Percentiles rank a stretch among this genome's conserved stretches.
These are phyloP conservation scores for Daedaleopsis sinensis DNA, from an alignment of 768 basidiomycete species.

Conservation along the genomic window DNA sequence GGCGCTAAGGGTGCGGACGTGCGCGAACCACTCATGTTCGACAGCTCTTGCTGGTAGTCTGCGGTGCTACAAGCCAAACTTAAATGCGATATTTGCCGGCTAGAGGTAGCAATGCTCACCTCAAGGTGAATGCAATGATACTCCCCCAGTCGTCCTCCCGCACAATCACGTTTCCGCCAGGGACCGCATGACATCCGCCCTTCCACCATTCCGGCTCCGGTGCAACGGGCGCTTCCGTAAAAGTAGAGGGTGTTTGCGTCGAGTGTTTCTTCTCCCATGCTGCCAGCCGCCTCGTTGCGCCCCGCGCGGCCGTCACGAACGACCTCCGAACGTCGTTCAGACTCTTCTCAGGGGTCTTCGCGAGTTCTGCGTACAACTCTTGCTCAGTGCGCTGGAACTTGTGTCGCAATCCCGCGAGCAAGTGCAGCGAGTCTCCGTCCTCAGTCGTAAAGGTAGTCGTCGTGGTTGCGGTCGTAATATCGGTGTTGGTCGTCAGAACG, in stretches of 20 bases:
- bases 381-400: constrained; percentile 65
- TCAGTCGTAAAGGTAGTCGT: neutral
- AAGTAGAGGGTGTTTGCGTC: constrained; percentile 28
- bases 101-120: constrained; percentile 40
- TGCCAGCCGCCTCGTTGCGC: constrained; percentile 53
- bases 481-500: neutral
- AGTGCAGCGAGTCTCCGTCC: constrained; percentile 35
- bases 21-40: constrained; percentile 28
- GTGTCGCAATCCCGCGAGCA: constrained; percentile 53
- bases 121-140: constrained; percentile 76
- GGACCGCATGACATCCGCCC: constrained; percentile 60
- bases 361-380: constrained; percentile 56
- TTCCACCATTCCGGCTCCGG: constrained; percentile 69
- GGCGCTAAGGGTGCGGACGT: constrained; percentile 11
- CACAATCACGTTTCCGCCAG: constrained; percentile 68
- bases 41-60: constrained; percentile 55
- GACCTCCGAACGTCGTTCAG: constrained; percentile 66
- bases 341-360: constrained; percentile 43
- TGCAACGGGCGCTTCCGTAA: constrained; percentile 2
- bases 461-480: neutral
- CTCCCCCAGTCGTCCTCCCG: constrained; percentile 77
- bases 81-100: neutral
- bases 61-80: constrained; percentile 45
- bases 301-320: constrained; percentile 55
- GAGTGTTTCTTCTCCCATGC: constrained; percentile 73